These are phyloP conservation scores for Phytophthora fragariae DNA, from an alignment of 352 stramenopile genomes.

Conservation along the genomic window DNA sequence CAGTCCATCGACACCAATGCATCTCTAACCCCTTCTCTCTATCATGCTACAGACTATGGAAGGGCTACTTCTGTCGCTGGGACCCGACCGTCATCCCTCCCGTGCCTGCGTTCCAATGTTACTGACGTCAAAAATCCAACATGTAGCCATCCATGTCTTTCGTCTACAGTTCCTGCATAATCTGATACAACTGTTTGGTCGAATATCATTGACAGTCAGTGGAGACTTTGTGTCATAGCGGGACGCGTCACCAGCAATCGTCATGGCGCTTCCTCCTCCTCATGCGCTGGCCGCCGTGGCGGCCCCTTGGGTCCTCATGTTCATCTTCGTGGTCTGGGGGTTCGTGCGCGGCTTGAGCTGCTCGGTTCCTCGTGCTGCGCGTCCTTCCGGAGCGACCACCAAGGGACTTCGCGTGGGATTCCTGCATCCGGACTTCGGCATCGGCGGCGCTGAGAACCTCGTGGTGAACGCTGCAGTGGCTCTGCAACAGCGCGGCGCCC, in stretches of 20 bases:
- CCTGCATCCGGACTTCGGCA: constrained; percentile 98
- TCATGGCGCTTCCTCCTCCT: constrained; percentile 33
- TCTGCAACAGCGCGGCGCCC: constrained; percentile 81
- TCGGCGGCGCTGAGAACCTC: constrained; percentile 96
- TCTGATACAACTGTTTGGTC: constrained; percentile 3
- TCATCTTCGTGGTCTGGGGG: constrained; percentile 32
- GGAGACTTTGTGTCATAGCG: background rate
- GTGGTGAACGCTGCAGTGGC: constrained; percentile 93
- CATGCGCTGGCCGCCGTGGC: constrained; percentile 23
- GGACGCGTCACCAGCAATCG: constrained; percentile 10
- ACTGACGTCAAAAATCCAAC: constrained; percentile 42
- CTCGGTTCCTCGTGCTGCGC: constrained; percentile 27
- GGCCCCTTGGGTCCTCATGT: constrained; percentile 26
- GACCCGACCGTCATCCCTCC: constrained; percentile 81
- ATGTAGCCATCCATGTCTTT: constrained; percentile 12
- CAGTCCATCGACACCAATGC: background rate
- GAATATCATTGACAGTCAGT: constrained; percentile 19
- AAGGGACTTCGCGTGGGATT: constrained; percentile 89
- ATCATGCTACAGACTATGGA: constrained; percentile 67
- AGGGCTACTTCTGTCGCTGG: constrained; percentile 88
- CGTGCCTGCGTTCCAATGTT: constrained; percentile 73
- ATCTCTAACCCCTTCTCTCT: constrained; percentile 8
- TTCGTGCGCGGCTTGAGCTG: constrained; percentile 41
- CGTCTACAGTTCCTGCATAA: constrained; percentile 25
- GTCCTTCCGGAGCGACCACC: constrained; percentile 1